A percentile compares a stretch with the other conserved stretches of the same genome.
phyloP scores from a whole-genome alignment of 257 asterid species.

The Nicotiana tabacum region DNA sequence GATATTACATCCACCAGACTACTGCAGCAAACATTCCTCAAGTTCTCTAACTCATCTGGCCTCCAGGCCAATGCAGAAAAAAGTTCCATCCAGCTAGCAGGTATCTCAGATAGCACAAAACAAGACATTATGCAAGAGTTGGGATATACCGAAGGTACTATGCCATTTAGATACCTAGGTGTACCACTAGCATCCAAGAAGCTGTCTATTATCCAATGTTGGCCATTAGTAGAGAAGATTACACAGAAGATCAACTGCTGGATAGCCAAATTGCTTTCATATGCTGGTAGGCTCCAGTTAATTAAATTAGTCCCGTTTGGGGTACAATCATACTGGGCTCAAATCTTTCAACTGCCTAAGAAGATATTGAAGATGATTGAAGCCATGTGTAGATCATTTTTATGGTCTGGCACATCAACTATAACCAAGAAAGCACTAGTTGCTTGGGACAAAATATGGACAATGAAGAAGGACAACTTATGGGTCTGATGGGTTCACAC shows the following conservation, averaged over 20 bases:
- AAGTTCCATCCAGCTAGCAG: background rate
- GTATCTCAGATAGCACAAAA: rapidly evolving
- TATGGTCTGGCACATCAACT: background rate
- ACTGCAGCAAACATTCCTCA: background rate
- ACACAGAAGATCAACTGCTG: background rate
- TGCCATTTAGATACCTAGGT: background rate
- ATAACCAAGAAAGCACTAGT: background rate
- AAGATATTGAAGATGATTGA: too few species aligned
- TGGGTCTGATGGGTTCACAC: background rate
- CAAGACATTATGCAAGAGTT: background rate
- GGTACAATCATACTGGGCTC: too few species aligned
- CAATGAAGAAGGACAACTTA: background rate
- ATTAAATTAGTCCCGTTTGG: background rate
- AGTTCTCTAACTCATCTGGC: background rate
- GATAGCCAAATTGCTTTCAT: background rate
- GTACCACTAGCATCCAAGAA: background rate
- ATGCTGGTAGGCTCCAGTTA: background rate
- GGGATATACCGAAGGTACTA: background rate
- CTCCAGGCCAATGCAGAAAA: background rate
- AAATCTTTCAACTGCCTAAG: background rate
- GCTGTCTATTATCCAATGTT: background rate
- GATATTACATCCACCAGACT: background rate
- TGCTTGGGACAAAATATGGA: background rate
- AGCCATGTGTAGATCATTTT: background rate
- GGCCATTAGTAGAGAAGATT: background rate